These are phyloP conservation scores for Sabuloglossum arenarium DNA, from an alignment of 495 filamentous ascomycete species.

Conservation along the genomic window DNA sequence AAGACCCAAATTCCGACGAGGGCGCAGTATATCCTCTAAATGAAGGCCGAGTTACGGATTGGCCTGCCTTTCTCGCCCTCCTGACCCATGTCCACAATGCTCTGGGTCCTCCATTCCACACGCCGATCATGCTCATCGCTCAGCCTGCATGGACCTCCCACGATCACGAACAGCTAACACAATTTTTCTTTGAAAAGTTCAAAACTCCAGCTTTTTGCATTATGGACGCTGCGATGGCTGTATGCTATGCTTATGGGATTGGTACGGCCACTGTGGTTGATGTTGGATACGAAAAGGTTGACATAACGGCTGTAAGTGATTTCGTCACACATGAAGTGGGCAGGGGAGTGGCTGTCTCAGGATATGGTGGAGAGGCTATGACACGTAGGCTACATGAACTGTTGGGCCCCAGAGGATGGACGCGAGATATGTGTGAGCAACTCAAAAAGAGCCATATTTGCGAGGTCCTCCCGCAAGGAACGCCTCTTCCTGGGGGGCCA, in stretches of 20 bases:
- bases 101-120: slow-evolving; percentile 79
- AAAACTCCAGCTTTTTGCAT: slow-evolving; percentile 77
- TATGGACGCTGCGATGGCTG: slow-evolving; percentile 66
- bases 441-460: slow-evolving; percentile 76
- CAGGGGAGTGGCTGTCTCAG: slow-evolving; percentile 38
- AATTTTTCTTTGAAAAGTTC: slow-evolving; percentile 93
- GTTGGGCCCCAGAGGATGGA: slow-evolving; percentile 48
- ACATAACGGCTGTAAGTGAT: slow-evolving; percentile 73
- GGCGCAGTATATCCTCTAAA: slow-evolving; percentile 76
- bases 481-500: slow-evolving; percentile 31
- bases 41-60: slow-evolving; percentile 68
- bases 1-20: slow-evolving; percentile 70
- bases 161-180: slow-evolving; percentile 63
- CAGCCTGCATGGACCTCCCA: slow-evolving; percentile 71
- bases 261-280: slow-evolving; percentile 65
- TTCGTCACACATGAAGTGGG: slow-evolving; percentile 42
- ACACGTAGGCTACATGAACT: slow-evolving; percentile 52
- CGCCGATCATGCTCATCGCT: slow-evolving; percentile 70
- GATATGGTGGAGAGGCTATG: slow-evolving; percentile 73
- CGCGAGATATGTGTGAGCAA: slow-evolving; percentile 82
- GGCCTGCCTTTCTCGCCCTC: slow-evolving; percentile 80
- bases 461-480: slow-evolving; percentile 59
- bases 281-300: slow-evolving; percentile 74
- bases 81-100: slow-evolving; percentile 71
- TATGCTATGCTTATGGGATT: slow-evolving; percentile 63